phyloP scores from a whole-genome alignment of 768 basidiomycete species.

The Tephrocybe sp. region DNA sequence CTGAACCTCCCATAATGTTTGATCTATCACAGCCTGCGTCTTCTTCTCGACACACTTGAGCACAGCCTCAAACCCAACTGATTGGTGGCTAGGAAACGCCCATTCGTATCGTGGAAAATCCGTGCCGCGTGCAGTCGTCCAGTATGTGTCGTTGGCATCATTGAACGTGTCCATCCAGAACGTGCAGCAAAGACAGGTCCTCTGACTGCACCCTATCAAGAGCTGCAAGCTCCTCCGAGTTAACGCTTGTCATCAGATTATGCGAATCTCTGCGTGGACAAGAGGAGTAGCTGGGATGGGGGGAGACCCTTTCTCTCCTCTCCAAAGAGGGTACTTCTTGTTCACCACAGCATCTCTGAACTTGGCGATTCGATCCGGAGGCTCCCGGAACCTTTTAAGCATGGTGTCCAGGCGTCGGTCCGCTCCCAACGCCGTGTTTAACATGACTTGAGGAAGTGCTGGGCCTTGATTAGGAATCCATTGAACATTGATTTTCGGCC shows the following conservation, averaged over 20 bases:
- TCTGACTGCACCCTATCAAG: background rate
- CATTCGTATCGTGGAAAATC: too few relatives aligned
- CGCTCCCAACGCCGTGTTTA: too few relatives aligned
- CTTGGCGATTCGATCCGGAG: too few relatives aligned
- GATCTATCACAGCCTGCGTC: too few relatives aligned
- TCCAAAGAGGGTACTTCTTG: background rate
- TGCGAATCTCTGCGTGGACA: background rate
- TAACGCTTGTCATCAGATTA: background rate
- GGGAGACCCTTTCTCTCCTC: background rate
- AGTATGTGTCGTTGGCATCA: background rate
- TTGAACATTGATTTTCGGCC: background rate
- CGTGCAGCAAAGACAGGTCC: background rate
- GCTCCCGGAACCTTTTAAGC: too few relatives aligned
- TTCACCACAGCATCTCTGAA: background rate
- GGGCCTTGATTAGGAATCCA: background rate
- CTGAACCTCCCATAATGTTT: too few relatives aligned
- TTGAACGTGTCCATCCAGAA: background rate
- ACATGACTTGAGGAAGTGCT: background rate
- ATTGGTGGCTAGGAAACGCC: conserved; percentile 3
- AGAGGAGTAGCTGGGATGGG: background rate
- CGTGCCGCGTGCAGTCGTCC: background rate
- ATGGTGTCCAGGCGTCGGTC: background rate
- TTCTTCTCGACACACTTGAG: too few relatives aligned
- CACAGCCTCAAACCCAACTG: too few relatives aligned
- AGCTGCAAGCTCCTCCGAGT: too few relatives aligned